Base-by-base conservation (phyloP, 2,329 filamentous ascomycete species). In the Epichloe glyceriae region DNA sequence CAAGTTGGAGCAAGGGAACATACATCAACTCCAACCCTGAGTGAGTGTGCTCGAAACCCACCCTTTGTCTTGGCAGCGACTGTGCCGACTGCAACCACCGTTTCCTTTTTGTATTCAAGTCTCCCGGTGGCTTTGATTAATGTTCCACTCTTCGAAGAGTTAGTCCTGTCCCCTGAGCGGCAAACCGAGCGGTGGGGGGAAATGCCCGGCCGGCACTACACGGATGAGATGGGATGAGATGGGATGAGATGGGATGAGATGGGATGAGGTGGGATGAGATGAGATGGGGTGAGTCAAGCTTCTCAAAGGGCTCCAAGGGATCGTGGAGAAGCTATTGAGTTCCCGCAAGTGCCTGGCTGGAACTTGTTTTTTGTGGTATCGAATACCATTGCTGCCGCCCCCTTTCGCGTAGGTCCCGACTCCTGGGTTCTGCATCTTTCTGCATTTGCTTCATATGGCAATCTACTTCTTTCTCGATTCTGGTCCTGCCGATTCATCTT, bases 61-160 rank as follows among this genome's bases (percentile, higher is more conserved):
- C 40, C 39, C 39, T 37, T 30, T 35, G 39, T 44, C 39, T 49
- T 43, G 47, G 19, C 40, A 30, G 26, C n/a, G 26, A 30, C 8
- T 10, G 26, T 26, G 7, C 26, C 26, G 2, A 26, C 26, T 26
- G 26, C 26, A 26, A 26, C 7, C 30, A 38, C 40, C 41, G 37
- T 45, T 39, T 45, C 45, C 46, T 41, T 47, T 37, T 42, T 15
- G 35, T n/a, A 34, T 17, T 38, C 44, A 42, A 22, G 19, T 30
- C 17, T 19, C 11, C 12, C 37, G 47, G 50, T 34, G 35, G 50
- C 43, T 51, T 53, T 53, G 50, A 51, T 52, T 50, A 50, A 52
- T 52, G 38, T 47, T 4, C 50, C 52, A 49, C 50, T 26, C 37
- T 46, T 47, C 8, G 4, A 20, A 26, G n/a, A 20, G 11, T 2